Evolutionary conservation across 208 protist genomes (phyloP), one percentile per base, ranked within the genome.

Genomic region (Trypanosoma congolense): DNA sequence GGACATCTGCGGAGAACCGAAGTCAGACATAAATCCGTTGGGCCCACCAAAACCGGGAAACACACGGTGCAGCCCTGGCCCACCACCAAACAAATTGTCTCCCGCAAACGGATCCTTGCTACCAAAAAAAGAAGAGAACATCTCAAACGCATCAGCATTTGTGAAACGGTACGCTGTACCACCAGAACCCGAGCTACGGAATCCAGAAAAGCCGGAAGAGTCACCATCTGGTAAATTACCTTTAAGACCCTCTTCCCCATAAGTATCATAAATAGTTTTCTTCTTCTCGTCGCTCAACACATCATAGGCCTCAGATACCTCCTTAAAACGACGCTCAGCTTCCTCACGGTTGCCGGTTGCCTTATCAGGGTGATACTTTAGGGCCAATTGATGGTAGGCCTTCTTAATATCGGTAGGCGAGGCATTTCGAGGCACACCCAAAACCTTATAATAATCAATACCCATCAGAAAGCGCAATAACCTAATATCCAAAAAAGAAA

Each of bases 281-380:
- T 98, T 98, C 51, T 97, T 60, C 16, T 53, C 35, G 52, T 98
- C 90, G 35, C 50, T 75, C 5, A 98, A 74, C 12, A 98, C 80
- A 45, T 98, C 93, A 70, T 98, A 98, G 9, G 96, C 96, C 22
- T 87, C 61, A 28, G 70, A 77, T 29, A 98, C 90, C 30, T 82
- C 59, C 25, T 83, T 76, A 59, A 87, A 88, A 36, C 80, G 84
- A 1, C 73, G 52, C 44, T 79, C 67, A 31, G 84, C 75, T 22
- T 81, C 58, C 26, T 80, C 67, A 18, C 73, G 73, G 40, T 80
- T 67, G 8, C 66, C 57, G 4, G 49, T 63, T 22, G 92, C 94
- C 33, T 83, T 85, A 55, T 97, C 92, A 35, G 92, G 92, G 55
- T 97, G 91, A 30, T 75, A 96, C 51, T 96, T 90, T 16, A 90